Evolutionary conservation across 257 asterid species (phyloP), one percentile per base, ranked within the genome.

Genomic region (Cruciata laevipes): DNA sequence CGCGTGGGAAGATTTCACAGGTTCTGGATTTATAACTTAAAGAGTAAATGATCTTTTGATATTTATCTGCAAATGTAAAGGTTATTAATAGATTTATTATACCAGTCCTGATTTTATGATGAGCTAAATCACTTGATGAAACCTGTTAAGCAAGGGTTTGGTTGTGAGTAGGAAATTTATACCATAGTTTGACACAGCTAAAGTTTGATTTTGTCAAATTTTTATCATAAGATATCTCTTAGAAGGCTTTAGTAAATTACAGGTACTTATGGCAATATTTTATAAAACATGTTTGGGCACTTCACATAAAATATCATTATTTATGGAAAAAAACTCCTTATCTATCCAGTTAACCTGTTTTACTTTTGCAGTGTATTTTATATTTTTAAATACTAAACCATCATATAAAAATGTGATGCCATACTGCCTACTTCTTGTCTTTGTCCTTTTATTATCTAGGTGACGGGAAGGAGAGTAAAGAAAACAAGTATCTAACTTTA

Each of bases 1-100:
- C 56, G 76, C 99, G 8, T 93, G 97, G 99, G 92, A 90, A 76
- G 99, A 93, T 81, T 85, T 85, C 18, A 80, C 92, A 93, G 99
- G 99, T 93, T 73, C 73, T 63, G 25, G 31, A 18, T 64, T 33
- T 56, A 23, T 0, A 55, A 37, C 21, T 33, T 61, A 10, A 5
- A 31, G 2, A 16, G 61, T 49, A 10, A 38, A 47, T 61, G 21
- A 16, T 25, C 0, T 61, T 23, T 47, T 40, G 33, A 11, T 8
- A 38, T 21, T 9, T 7, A 21, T 14, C 47, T 32, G 67, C 24
- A 31, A 23, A 9, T 25, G 5, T 3, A 40, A 10, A 38, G 31
- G 21, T 31, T 17, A 7, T 6, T 40, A 25, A 16, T 60, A 40
- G 35, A 25, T 27, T 66, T 16, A 18, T 44, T 10, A 44, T 58